Conservation (phyloP, 129 eudicot genomes). For the Ambrosia trifida region DNA sequence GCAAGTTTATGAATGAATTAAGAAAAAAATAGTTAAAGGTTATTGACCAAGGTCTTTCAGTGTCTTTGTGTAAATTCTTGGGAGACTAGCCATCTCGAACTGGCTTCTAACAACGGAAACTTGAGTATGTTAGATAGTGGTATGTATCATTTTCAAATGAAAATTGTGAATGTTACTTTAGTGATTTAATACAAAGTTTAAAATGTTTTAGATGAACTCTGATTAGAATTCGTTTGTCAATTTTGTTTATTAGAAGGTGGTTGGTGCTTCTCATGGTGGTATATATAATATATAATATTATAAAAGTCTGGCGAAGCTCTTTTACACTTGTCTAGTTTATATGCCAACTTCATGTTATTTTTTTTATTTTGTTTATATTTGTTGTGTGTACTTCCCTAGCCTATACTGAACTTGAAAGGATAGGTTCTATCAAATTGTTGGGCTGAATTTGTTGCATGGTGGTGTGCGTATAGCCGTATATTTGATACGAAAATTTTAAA, state of each 20-base stretch:
- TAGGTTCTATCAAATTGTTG: neutral
- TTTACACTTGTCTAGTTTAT: neutral
- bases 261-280: neutral
- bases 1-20: too few species aligned
- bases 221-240: slow-evolving; percentile 3
- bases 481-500: too few species aligned
- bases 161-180: too few species aligned
- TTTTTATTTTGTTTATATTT: too few species aligned
- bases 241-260: neutral
- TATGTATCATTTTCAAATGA: neutral
- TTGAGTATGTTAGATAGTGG: slow-evolving; percentile 1
- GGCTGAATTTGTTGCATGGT: too few species aligned
- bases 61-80: too few species aligned
- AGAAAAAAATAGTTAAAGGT: too few species aligned
- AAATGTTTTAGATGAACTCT: neutral
- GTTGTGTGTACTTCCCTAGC: neutral
- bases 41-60: too few species aligned
- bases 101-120: too few species aligned
- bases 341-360: neutral
- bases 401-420: neutral
- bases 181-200: neutral
- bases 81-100: too few species aligned
- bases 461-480: too few species aligned
- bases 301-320: neutral
- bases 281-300: too few species aligned